These are phyloP conservation scores for Ochromonas danica DNA, from an alignment of 108 stramenopile species.

Conservation along the genomic window DNA sequence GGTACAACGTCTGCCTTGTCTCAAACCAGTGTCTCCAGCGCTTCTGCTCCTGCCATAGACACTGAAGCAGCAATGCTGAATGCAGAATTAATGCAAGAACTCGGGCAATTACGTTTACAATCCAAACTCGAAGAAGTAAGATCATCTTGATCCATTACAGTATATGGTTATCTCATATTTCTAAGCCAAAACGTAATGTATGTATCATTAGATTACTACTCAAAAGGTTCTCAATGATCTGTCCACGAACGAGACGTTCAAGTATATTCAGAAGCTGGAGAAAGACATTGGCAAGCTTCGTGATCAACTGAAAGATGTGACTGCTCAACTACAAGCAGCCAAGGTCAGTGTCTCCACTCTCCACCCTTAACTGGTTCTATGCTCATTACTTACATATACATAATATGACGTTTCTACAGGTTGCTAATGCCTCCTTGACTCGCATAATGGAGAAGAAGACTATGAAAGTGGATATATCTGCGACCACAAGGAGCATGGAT, in stretches of 20 bases:
- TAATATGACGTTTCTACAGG: background rate
- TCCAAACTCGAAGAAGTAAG: slow-evolving; percentile 23
- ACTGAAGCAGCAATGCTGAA: slow-evolving; percentile 14
- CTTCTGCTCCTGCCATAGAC: slow-evolving; percentile 4
- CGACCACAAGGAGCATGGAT: no score
- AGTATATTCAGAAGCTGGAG: slow-evolving; percentile 26
- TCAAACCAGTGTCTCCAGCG: slow-evolving; percentile 27
- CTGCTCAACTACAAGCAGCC: background rate
- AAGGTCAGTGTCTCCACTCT: slow-evolving; percentile 1
- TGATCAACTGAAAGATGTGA: background rate
- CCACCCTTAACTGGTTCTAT: background rate
- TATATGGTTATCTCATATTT: background rate
- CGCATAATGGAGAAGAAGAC: background rate
- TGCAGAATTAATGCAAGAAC: slow-evolving; percentile 11
- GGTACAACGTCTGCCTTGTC: slow-evolving; percentile 10
- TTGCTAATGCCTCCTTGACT: slow-evolving; percentile 4
- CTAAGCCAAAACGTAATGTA: background rate
- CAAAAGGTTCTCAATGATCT: slow-evolving; percentile 16
- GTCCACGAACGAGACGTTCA: background rate
- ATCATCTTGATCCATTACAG: slow-evolving; percentile 4
- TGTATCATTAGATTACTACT: background rate
- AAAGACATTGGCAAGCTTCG: background rate
- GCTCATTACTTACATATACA: background rate
- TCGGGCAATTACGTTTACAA: background rate
- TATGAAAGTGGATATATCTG: no score